Base-by-base conservation (phyloP, 179 eudicot genomes). In the Nepenthes alata region DNA sequence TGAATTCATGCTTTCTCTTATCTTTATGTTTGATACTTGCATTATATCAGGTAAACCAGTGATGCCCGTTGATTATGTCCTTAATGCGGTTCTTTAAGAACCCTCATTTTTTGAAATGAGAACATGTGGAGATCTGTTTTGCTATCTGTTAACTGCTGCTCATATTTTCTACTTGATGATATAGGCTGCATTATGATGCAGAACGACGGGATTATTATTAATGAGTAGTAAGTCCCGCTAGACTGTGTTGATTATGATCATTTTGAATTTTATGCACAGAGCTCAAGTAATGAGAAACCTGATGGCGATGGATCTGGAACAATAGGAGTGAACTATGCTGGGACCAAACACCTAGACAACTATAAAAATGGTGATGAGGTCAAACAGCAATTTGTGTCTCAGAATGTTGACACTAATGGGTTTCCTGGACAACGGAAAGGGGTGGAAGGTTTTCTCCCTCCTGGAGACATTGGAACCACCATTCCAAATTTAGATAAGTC, bases 401-500 rank as follows among this genome's bases (percentile, higher is more conserved):
- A 68, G 58, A 68, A 56, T 47, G 55, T 72, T 61, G 70, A 72
- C 64, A 53, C 74, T 47, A 73, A 67, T 70, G 68, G 69, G 62
- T 54, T 81, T 64, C 48, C 60, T 59, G 75, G 78, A 57, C 75
- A 60, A 62, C 66, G 58, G 55, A 83, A 80, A 74, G 71, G 67
- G 37, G 89, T 79, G 68, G 80, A 72, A 59, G 53, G 50, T 58
- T 57, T 72, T 16, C 72, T 70, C 59, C 64, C 81, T 60, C 55
- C 70, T 59, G 75, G 69, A 72, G 82, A 82, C 67, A 61, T 61
- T 78, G 85, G 85, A 57, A 71, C 52, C 58, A 68, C 72, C 37
- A 67, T 74, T 55, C 66, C 86, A 55, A 72, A 72, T 61, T 76
- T 81, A 48, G 60, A 72, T 69, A 78, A 70, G 39, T 55, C 82